These are phyloP conservation scores for Suillus luteus DNA, from an alignment of 768 basidiomycete species.

Conservation along the genomic window DNA sequence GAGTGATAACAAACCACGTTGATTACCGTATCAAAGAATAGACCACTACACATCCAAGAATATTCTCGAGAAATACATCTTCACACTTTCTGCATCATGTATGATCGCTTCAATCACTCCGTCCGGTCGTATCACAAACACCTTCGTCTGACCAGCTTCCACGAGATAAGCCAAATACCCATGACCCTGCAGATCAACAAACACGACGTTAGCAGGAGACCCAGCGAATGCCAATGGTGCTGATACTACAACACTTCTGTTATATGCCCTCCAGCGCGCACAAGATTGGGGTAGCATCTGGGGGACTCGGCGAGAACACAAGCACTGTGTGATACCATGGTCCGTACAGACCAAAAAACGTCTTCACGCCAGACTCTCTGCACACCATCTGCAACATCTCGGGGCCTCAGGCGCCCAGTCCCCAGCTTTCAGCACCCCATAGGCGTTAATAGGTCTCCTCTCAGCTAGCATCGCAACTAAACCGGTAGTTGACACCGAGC, in stretches of 20 bases:
- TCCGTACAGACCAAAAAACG: constrained; percentile 32
- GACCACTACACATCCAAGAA: background rate
- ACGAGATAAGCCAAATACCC: constrained; percentile 39
- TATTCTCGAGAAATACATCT: background rate
- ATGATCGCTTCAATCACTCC: constrained; percentile 31
- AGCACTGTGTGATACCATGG: constrained; percentile 20
- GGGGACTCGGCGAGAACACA: constrained; percentile 6
- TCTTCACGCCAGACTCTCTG: constrained; percentile 12
- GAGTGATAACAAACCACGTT: too few species aligned
- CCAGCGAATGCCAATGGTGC: background rate
- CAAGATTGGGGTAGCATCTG: constrained; percentile 12
- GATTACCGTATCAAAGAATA: too few species aligned
- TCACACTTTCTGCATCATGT: constrained; percentile 21
- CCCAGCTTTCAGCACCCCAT: constrained; percentile 14
- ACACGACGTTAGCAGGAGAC: constrained; percentile 28
- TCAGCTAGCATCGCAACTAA: background rate
- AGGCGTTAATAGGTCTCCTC: constrained; percentile 7
- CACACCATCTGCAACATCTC: constrained; percentile 21
- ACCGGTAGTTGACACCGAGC: constrained; percentile 30
- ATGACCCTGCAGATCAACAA: constrained; percentile 37
- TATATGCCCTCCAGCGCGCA: background rate
- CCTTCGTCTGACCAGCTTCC: constrained; percentile 31
- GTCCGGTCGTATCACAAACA: constrained; percentile 29
- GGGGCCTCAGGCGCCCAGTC: constrained; percentile 16
- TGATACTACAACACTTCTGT: background rate